phyloP scores from a whole-genome alignment of 1,284 basidiomycete genomes.

The Pterula multifida region DNA sequence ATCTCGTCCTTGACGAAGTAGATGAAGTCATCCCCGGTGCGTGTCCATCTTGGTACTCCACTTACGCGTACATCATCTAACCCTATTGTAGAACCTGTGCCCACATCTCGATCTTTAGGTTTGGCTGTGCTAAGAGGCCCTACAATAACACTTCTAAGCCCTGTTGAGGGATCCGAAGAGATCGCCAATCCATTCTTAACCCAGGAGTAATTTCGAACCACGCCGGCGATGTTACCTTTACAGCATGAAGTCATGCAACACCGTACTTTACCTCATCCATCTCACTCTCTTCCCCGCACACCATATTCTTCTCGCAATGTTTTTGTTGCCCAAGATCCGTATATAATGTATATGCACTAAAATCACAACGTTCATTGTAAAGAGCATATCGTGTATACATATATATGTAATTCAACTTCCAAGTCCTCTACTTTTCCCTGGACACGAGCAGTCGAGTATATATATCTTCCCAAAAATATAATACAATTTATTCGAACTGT shows the following conservation, averaged over 20 bases:
- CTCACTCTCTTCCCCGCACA: neutral
- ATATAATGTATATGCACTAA: too few species aligned
- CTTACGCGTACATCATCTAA: constrained; percentile 8
- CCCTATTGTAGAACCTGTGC: constrained; percentile 42
- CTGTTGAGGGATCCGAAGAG: constrained; percentile 86
- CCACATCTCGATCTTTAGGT: constrained; percentile 59
- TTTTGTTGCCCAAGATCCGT: too few species aligned
- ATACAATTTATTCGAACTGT: too few species aligned
- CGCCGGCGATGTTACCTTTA: neutral
- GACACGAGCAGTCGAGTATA: too few species aligned
- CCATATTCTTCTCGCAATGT: too few species aligned
- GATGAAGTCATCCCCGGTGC: constrained; percentile 64
- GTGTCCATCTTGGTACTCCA: constrained; percentile 14
- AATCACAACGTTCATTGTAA: too few species aligned
- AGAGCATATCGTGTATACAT: too few species aligned
- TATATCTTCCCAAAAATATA: too few species aligned
- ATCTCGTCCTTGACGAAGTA: constrained; percentile 89
- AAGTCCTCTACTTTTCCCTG: too few species aligned
- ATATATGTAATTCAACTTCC: too few species aligned
- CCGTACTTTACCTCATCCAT: neutral
- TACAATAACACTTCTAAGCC: constrained; percentile 85
- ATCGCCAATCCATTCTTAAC: constrained; percentile 74
- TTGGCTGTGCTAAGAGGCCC: constrained; percentile 85
- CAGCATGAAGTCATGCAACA: neutral
- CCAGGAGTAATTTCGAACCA: constrained; percentile 23